Base-by-base conservation (phyloP, 805 yeast genomes). In the Monosporozyma yasuniensis region DNA sequence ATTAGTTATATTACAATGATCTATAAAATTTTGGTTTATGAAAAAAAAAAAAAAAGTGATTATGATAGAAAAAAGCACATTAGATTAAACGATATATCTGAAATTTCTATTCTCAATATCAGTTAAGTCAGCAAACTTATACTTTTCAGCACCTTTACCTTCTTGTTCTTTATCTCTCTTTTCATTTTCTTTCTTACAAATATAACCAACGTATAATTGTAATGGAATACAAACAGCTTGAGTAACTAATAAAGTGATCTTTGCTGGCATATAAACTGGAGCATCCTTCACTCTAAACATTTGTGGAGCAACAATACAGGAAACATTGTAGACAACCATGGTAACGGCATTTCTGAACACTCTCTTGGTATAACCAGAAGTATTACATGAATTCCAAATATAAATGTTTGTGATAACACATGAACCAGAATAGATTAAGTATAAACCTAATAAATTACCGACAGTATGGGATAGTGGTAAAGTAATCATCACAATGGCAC, bases 241-340 rank as follows among this genome's bases (percentile, higher is more conserved):
- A 3, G 82, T 72, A 0, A 73, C 77, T 49, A 81, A 61, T 44
- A 80, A 65, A 0, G 80, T 75, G 30, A 79, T 73, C 57, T 80
- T 80, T 7, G 86, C 87, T 8, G 81, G 75, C 12, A 64, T 68
- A 56, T 79, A 82, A 12, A 68, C 64, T 27, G 85, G 85, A 12
- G 76, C 73, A 49, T 77, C 72, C 16, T 68, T 55, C 0, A 70
- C 70, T 53, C 77, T 73, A 64, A 81, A 81, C 56, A 80, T 66
- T 56, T 81, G 84, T 2, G 87, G 86, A 0, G 85, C 87, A 46
- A 80, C 69, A 52, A 84, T 65, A 56, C 81, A 74, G 5, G 82
- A 79, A 21, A 79, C 63, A 10, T 80, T 78, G 57, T 79, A 80
- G 18, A 75, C 77, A 49, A 79, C 68, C 80, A 80, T 74, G 0